Evolutionary conservation across 306 rosid species (phyloP).

Genomic region (Chamaecrista fasciculata): DNA sequence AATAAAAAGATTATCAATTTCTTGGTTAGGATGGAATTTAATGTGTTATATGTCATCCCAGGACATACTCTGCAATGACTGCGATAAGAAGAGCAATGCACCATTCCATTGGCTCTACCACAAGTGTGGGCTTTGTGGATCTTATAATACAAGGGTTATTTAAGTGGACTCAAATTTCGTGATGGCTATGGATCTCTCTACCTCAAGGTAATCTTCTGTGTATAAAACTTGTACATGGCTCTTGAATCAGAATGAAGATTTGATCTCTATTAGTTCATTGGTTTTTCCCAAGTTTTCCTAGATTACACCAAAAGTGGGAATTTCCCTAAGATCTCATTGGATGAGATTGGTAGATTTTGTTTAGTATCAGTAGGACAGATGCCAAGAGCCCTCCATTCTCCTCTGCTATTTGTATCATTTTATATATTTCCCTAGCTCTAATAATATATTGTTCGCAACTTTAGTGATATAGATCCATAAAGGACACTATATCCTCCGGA

Average conservation of each 20-base stretch:
- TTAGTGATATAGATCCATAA: no score
- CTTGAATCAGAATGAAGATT: not conserved
- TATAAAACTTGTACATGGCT: not conserved
- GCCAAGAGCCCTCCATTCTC: not conserved
- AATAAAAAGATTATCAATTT: not conserved
- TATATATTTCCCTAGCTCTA: no score
- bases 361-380: not conserved
- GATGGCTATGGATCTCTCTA: not conserved
- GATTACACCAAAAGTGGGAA: not conserved
- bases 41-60: not conserved
- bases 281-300: not conserved
- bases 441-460: no score
- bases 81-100: conserved; percentile 48
- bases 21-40: not conserved
- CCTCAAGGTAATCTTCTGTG: not conserved
- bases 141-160: conserved; percentile 55
- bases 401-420: no score
- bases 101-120: conserved; percentile 64
- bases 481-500: no score
- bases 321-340: not conserved
- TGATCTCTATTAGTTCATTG: not conserved
- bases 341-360: not conserved
- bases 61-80: conserved; percentile 63
- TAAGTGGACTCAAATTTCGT: conserved; percentile 27
- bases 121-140: conserved; percentile 48